Evolutionary conservation across 176 grass and related monocot genomes (phyloP).

Genomic region (Juncus effusus): DNA sequence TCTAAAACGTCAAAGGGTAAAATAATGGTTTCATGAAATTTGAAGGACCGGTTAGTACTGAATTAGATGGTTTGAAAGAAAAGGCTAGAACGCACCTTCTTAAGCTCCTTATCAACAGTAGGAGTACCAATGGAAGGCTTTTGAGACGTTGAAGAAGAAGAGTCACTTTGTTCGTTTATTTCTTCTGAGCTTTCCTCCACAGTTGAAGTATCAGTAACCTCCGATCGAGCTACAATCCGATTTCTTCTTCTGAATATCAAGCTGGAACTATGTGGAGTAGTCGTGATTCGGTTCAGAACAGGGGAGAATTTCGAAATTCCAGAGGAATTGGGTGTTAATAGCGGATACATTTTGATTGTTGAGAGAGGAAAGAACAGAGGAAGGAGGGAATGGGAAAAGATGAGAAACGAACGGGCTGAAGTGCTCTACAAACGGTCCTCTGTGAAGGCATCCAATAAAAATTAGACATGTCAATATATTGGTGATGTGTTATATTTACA

Average conservation of each 20-base stretch:
- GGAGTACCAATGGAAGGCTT: conserved; percentile 33
- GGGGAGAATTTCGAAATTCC: conserved; percentile 15
- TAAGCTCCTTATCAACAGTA: conserved; percentile 77
- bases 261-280: conserved; percentile 12
- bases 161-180: conserved; percentile 11
- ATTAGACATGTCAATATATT: too few species aligned
- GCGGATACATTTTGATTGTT: conserved; percentile 19
- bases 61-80: not conserved
- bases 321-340: conserved; percentile 16
- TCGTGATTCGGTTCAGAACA: conserved; percentile 14
- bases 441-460: too few species aligned
- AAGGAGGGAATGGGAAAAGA: conserved; percentile 1
- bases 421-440: not conserved
- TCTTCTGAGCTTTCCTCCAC: conserved; percentile 22
- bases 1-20: too few species aligned
- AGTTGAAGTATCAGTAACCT: conserved; percentile 32
- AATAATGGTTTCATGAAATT: not conserved
- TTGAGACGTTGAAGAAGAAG: conserved; percentile 3
- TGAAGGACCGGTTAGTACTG: not conserved
- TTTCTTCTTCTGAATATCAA: conserved; percentile 9
- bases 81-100: conserved; percentile 48
- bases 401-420: conserved; percentile 41
- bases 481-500: too few species aligned
- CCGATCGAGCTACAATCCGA: conserved; percentile 32
- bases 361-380: not conserved